Evolutionary conservation across 2,329 filamentous ascomycete genomes (phyloP).

Genomic region (Aspergillus quadrilineatus): DNA sequence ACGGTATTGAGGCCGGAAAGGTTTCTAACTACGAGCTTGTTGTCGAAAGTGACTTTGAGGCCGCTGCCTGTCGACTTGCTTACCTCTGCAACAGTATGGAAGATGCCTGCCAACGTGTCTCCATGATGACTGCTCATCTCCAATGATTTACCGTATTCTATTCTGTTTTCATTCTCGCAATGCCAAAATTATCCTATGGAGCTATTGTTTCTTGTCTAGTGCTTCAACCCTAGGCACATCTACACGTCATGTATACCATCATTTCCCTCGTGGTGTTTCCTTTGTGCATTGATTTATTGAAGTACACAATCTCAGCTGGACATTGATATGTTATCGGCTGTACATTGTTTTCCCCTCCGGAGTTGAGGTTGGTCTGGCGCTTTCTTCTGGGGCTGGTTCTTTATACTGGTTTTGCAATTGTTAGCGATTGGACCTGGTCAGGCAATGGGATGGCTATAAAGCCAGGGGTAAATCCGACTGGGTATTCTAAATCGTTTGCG

Average conservation of each 20-base stretch:
- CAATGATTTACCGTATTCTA: conserved; percentile 35
- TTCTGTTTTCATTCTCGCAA: conserved; percentile 16
- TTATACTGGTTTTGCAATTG: conserved; percentile 2
- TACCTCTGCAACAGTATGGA: conserved; percentile 43
- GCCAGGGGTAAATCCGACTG: conserved; percentile 1
- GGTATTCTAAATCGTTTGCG: not conserved
- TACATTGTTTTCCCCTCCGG: conserved; percentile 10
- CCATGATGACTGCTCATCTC: conserved; percentile 41
- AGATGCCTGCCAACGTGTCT: conserved; percentile 43
- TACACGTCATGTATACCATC: conserved; percentile 19
- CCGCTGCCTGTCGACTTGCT: conserved; percentile 34
- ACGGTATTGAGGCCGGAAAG: conserved; percentile 64
- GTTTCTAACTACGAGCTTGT: conserved; percentile 64
- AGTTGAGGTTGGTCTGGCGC: conserved; percentile 7
- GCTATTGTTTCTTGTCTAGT: conserved; percentile 8
- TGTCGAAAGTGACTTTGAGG: conserved; percentile 43
- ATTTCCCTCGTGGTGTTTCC: conserved; percentile 26
- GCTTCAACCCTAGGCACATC: conserved; percentile 12
- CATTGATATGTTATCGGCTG: not conserved
- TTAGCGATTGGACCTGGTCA: conserved; percentile 8
- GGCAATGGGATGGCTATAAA: conserved; percentile 2
- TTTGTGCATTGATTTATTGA: not conserved
- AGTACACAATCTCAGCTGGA: not conserved
- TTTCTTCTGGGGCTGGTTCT: conserved; percentile 11
- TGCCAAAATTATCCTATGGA: conserved; percentile 17